phyloP scores from a whole-genome alignment of 2,329 filamentous ascomycete species.

The Fusarium nygamai region DNA sequence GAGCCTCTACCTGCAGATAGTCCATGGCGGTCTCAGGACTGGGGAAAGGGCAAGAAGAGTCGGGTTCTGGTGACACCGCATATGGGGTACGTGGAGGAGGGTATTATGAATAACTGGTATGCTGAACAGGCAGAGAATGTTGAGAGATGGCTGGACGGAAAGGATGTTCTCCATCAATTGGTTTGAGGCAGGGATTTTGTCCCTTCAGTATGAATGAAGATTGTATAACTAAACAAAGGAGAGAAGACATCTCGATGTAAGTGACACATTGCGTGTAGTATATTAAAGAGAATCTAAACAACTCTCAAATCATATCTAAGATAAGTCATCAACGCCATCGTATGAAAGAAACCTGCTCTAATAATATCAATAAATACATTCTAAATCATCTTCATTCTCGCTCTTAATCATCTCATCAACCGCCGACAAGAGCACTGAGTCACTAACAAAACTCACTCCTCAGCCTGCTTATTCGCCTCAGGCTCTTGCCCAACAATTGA shows the following conservation, averaged over 20 bases:
- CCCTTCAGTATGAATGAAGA: rapidly evolving
- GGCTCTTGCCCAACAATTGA: slow-evolving; percentile 19
- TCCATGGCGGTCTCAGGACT: background rate
- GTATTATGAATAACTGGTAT: background rate
- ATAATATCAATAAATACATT: background rate
- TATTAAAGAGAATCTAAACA: background rate
- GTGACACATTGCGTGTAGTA: background rate
- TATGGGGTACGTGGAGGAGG: slow-evolving; percentile 6
- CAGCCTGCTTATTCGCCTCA: background rate
- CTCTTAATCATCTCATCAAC: background rate
- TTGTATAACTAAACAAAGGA: background rate
- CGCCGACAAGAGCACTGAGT: background rate
- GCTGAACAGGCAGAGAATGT: slow-evolving; percentile 5
- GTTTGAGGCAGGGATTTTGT: background rate
- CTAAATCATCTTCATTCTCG: background rate
- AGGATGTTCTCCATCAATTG: background rate
- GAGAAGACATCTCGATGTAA: background rate
- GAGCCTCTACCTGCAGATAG: background rate
- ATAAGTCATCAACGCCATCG: background rate
- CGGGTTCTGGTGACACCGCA: background rate
- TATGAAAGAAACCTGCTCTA: background rate
- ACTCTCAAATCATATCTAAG: background rate
- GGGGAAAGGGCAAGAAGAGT: background rate
- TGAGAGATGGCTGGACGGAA: background rate
- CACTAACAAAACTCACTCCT: background rate